Conservation (phyloP, 257 asterid genomes). For the Henckelia pumila region DNA sequence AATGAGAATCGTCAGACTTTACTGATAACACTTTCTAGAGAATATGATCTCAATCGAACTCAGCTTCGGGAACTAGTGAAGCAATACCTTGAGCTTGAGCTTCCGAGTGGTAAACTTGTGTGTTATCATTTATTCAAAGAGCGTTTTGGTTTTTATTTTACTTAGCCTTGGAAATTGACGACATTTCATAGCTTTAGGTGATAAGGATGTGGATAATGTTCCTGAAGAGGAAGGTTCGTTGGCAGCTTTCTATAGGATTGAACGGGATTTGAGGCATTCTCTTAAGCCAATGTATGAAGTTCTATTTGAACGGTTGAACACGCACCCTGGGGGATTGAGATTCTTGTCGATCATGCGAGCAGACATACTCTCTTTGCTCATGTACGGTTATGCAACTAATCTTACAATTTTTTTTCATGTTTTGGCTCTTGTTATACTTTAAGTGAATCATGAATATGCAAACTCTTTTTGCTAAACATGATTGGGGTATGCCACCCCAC, state of each 20-base stretch:
- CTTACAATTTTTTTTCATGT: conserved; percentile 17
- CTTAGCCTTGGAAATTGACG: conserved; percentile 10
- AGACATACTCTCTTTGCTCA: conserved; percentile 70
- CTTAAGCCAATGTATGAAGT: conserved; percentile 90
- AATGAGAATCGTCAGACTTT: conserved; percentile 50
- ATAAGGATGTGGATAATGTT: conserved; percentile 44
- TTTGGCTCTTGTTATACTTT: conserved; percentile 9
- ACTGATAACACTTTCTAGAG: conserved; percentile 63
- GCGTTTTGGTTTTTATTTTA: conserved; percentile 1
- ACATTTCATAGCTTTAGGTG: conserved; percentile 37
- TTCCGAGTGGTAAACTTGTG: conserved; percentile 60
- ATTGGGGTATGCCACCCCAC: not conserved
- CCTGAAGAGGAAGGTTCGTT: conserved; percentile 68
- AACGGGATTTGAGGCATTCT: conserved; percentile 70
- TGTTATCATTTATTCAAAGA: conserved; percentile 12
- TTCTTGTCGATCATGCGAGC: conserved; percentile 80
- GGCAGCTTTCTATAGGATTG: conserved; percentile 83
- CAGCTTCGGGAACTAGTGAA: conserved; percentile 81
- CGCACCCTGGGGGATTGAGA: conserved; percentile 90
- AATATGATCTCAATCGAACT: conserved; percentile 74
- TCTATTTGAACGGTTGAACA: conserved; percentile 83
- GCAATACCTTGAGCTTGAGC: conserved; percentile 85
- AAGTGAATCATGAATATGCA: not conserved
- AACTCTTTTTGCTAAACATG: conserved; percentile 1
- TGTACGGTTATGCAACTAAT: conserved; percentile 60